A percentile compares a stretch with the other conserved stretches of the same genome.
phyloP scores from a whole-genome alignment of 805 yeast genomes.

The Maudiozyma saulgeensis region DNA sequence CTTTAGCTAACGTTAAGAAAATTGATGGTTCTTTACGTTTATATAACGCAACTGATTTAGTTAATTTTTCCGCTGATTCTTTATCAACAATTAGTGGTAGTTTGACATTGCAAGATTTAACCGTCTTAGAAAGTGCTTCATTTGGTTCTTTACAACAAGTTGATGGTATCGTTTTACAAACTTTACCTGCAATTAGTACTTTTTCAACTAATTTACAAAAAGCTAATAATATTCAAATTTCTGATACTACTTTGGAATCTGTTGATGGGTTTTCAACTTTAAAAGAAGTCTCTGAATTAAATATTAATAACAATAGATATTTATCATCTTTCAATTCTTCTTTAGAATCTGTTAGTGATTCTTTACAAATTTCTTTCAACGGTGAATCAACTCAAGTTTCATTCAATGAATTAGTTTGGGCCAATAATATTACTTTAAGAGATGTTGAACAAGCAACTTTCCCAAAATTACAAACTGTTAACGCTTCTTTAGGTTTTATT shows the following conservation, averaged over 20 bases:
- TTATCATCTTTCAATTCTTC: slow-evolving; percentile 64
- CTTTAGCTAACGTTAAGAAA: slow-evolving; percentile 65
- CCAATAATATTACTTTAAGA: slow-evolving; percentile 81
- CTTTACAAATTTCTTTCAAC: slow-evolving; percentile 76
- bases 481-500: slow-evolving; percentile 74
- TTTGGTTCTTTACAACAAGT: slow-evolving; percentile 75
- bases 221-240: slow-evolving; percentile 59
- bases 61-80: slow-evolving; percentile 66
- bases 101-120: slow-evolving; percentile 52
- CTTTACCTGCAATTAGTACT: slow-evolving; percentile 72
- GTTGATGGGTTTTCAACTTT: slow-evolving; percentile 53
- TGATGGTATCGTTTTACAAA: slow-evolving; percentile 68
- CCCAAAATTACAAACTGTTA: slow-evolving; percentile 57
- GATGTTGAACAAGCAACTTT: slow-evolving; percentile 66
- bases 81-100: slow-evolving; percentile 67
- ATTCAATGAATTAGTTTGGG: slow-evolving; percentile 68
- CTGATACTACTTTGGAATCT: slow-evolving; percentile 63
- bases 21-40: slow-evolving; percentile 68
- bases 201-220: slow-evolving; percentile 67
- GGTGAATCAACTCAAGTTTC: slow-evolving; percentile 62
- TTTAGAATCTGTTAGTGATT: slow-evolving; percentile 61
- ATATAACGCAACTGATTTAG: slow-evolving; percentile 53
- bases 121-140: slow-evolving; percentile 55
- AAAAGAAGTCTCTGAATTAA: slow-evolving; percentile 42
- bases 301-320: slow-evolving; percentile 86